Percentiles rank a stretch among this genome's conserved stretches.
Evolutionary conservation across 2,329 filamentous ascomycete species (phyloP).

Genomic region (Zymoseptoria brevis): DNA sequence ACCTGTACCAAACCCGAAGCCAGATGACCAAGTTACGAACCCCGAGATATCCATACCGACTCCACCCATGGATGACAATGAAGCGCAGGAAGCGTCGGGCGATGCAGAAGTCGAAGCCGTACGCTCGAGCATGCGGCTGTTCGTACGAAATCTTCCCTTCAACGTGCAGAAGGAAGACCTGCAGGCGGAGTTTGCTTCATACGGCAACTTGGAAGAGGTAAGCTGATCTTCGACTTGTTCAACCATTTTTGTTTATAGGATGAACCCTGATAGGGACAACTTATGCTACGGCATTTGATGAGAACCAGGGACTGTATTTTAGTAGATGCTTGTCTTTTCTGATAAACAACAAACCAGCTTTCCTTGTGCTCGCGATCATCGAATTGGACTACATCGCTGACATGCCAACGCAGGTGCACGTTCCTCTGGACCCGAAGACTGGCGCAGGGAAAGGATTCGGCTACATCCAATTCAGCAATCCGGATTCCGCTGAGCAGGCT

Average conservation of each 20-base stretch:
- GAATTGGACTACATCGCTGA: neutral
- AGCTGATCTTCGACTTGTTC: constrained; percentile 34
- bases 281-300: constrained; percentile 91
- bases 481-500: constrained; percentile 67
- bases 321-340: constrained; percentile 97
- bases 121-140: constrained; percentile 66
- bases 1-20: constrained; percentile 2
- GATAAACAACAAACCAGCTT: constrained; percentile 19
- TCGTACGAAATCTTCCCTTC: constrained; percentile 83
- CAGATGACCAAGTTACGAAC: constrained; percentile 24
- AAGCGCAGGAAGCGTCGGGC: constrained; percentile 34
- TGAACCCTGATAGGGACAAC: constrained; percentile 99
- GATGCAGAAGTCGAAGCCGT: constrained; percentile 54
- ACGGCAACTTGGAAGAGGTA: constrained; percentile 82
- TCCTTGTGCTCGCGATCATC: neutral
- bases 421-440: constrained; percentile 63
- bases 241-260: constrained; percentile 49
- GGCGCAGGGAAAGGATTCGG: constrained; percentile 83
- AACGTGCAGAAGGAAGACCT: constrained; percentile 70
- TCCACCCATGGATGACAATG: constrained; percentile 24
- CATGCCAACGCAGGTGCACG: constrained; percentile 61
- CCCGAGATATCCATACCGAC: constrained; percentile 16
- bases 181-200: constrained; percentile 60
- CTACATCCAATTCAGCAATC: constrained; percentile 69
- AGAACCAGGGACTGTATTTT: constrained; percentile 90